Percentiles rank a stretch among this genome's conserved stretches.
Evolutionary conservation across 2,329 filamentous ascomycete genomes (phyloP).

Genomic region (Dactylellina cionopaga): DNA sequence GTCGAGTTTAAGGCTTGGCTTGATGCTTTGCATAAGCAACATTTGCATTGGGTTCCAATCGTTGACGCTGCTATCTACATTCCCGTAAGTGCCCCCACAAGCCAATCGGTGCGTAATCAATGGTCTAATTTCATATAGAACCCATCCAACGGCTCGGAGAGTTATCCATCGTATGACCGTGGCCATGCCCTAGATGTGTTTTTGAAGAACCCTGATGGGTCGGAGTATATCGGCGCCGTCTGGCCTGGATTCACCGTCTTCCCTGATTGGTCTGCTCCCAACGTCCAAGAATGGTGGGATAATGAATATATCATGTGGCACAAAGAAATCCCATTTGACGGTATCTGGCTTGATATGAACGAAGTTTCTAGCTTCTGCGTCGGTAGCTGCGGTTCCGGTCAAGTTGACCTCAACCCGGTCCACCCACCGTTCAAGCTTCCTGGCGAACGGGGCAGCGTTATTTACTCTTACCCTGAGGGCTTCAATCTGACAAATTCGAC

Average conservation of each 20-base stretch:
- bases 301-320: slow-evolving; percentile 75
- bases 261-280: slow-evolving; percentile 80
- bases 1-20: slow-evolving; percentile 73
- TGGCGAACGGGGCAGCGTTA: slow-evolving; percentile 70
- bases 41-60: slow-evolving; percentile 80
- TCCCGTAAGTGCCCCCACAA: slow-evolving; percentile 25
- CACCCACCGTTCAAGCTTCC: slow-evolving; percentile 74
- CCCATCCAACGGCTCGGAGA: slow-evolving; percentile 62
- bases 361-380: slow-evolving; percentile 68
- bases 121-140: no score
- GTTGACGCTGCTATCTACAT: slow-evolving; percentile 72
- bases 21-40: slow-evolving; percentile 71
- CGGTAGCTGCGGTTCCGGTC: slow-evolving; percentile 71
- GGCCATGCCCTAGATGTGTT: slow-evolving; percentile 70
- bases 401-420: slow-evolving; percentile 73
- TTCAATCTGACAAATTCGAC: slow-evolving; percentile 76
- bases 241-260: slow-evolving; percentile 80
- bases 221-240: slow-evolving; percentile 72
- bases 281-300: slow-evolving; percentile 75
- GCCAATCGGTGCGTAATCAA: no score
- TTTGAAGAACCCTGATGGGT: slow-evolving; percentile 68
- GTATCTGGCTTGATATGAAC: slow-evolving; percentile 70
- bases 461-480: slow-evolving; percentile 73
- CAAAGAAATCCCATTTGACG: slow-evolving; percentile 65
- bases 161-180: slow-evolving; percentile 69